Percentiles rank a stretch among this genome's conserved stretches.
phyloP scores from a whole-genome alignment of 169 alveolate genomes.

The Miamiensis avidus region DNA sequence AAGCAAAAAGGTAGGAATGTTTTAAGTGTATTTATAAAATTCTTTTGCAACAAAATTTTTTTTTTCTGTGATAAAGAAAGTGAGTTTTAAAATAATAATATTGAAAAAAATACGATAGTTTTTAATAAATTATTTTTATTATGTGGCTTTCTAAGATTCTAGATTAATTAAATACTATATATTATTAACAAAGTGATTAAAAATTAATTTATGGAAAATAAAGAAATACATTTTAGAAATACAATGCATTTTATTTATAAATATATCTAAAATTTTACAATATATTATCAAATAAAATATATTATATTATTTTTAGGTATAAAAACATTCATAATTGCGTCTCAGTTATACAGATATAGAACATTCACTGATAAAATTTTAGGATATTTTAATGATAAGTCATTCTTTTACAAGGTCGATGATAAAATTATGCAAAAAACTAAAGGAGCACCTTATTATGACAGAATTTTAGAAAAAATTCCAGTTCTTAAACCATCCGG shows the following conservation, averaged over 20 bases:
- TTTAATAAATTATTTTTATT: too few species aligned
- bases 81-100: too few species aligned
- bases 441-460: not conserved
- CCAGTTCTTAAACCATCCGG: not conserved
- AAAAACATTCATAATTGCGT: not conserved
- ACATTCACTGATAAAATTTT: not conserved
- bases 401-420: not conserved
- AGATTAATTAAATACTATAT: too few species aligned
- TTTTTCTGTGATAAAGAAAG: too few species aligned
- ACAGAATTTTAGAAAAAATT: too few species aligned
- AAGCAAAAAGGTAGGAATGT: not conserved
- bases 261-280: too few species aligned
- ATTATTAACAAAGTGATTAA: too few species aligned
- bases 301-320: not conserved
- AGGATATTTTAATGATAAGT: not conserved
- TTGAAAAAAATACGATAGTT: too few species aligned
- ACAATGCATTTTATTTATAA: too few species aligned
- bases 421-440: not conserved
- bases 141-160: not conserved
- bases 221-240: not conserved
- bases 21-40: too few species aligned
- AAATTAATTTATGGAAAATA: not conserved
- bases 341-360: not conserved
- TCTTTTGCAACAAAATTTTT: not conserved
- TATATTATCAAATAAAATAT: too few species aligned